phyloP scores from a whole-genome alignment of 2,329 filamentous ascomycete species.

The Saccharata proteae region DNA sequence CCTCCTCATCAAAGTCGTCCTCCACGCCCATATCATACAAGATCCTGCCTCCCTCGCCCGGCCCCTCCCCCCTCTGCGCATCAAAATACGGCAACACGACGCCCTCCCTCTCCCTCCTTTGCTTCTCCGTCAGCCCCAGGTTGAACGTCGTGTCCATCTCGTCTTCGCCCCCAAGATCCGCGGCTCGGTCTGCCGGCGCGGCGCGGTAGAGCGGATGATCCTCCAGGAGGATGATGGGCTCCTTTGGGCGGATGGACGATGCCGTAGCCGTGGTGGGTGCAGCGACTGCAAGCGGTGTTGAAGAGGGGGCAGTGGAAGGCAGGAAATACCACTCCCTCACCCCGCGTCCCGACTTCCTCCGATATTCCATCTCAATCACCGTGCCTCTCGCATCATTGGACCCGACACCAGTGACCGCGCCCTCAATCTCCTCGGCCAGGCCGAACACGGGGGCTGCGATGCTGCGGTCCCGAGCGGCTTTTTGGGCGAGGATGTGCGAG shows the following conservation, averaged over 20 bases:
- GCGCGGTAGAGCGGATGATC: slow-evolving; percentile 61
- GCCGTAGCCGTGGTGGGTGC: slow-evolving; percentile 13
- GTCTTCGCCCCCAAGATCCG: slow-evolving; percentile 33
- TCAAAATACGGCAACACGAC: slow-evolving; percentile 95
- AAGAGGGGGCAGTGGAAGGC: slow-evolving; percentile 19
- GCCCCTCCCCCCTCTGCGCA: slow-evolving; percentile 63
- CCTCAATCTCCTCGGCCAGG: slow-evolving; percentile 63
- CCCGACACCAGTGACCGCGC: slow-evolving; percentile 57
- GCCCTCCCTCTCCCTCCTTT: slow-evolving; percentile 72
- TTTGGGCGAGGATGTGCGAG: slow-evolving; percentile 59
- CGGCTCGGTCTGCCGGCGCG: slow-evolving; percentile 26
- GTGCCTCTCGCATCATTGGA: slow-evolving; percentile 45
- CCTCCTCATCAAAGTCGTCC: slow-evolving; percentile 93
- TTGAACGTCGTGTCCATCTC: slow-evolving; percentile 67
- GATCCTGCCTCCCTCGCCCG: slow-evolving; percentile 81
- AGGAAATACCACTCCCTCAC: slow-evolving; percentile 59
- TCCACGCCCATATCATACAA: slow-evolving; percentile 94
- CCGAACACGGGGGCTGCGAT: slow-evolving; percentile 68
- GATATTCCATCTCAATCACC: slow-evolving; percentile 75
- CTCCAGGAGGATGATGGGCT: slow-evolving; percentile 51
- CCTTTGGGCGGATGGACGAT: slow-evolving; percentile 27
- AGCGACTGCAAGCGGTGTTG: slow-evolving; percentile 8
- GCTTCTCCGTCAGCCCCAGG: slow-evolving; percentile 78
- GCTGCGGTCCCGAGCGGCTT: slow-evolving; percentile 65
- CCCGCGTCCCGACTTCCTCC: slow-evolving; percentile 67